Evolutionary conservation across 345 rosid species (phyloP).

Genomic region (Ricinus communis): DNA sequence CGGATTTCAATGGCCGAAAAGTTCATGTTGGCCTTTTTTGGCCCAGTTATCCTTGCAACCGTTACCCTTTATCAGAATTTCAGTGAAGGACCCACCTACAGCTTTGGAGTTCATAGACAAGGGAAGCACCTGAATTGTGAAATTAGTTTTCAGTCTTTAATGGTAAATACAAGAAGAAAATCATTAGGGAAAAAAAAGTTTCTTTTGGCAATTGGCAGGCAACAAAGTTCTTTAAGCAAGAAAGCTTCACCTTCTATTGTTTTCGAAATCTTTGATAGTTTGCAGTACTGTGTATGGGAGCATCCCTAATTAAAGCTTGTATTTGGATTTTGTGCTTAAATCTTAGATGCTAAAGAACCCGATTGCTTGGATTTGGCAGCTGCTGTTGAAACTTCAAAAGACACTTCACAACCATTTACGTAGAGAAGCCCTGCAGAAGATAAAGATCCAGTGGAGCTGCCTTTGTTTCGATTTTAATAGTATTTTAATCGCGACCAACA

Average conservation of each 20-base stretch:
- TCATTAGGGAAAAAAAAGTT: too few species aligned
- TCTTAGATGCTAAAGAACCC: not conserved
- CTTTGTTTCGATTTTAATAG: conserved; percentile 12
- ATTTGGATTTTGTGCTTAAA: not conserved
- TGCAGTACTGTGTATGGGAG: too few species aligned
- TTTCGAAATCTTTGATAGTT: not conserved
- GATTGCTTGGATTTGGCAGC: not conserved
- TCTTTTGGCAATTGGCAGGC: too few species aligned
- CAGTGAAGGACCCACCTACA: too few species aligned
- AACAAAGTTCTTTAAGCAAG: not conserved
- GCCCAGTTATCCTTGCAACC: too few species aligned
- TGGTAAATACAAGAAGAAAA: not conserved
- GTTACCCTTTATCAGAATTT: too few species aligned
- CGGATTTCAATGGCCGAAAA: too few species aligned
- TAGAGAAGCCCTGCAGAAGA: not conserved
- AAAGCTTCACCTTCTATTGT: not conserved
- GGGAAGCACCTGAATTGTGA: too few species aligned
- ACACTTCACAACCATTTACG: not conserved
- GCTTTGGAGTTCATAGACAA: too few species aligned
- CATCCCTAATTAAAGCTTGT: too few species aligned
- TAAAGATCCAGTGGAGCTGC: conserved; percentile 5
- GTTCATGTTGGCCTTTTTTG: too few species aligned
- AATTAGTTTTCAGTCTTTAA: too few species aligned
- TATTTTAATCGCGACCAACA: conserved; percentile 15
- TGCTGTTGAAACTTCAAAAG: not conserved